Percentiles rank a stretch among this genome's conserved stretches.
phyloP scores from a whole-genome alignment of 371 early-diverging fungal species.

The Umbelopsis sp. region DNA sequence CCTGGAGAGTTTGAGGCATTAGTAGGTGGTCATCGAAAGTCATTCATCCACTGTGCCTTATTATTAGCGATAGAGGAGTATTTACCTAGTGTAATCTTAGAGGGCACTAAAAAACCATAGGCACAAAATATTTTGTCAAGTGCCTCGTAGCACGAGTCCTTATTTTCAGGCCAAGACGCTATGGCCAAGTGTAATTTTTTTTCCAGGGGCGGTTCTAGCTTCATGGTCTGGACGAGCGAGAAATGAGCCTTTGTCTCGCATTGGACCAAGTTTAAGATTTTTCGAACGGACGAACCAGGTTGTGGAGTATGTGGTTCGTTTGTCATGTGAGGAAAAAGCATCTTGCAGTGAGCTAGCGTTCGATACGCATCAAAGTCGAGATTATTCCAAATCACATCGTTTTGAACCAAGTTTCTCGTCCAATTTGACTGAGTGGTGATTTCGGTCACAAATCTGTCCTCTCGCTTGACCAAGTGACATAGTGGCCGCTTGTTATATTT shows the following conservation, averaged over 20 bases:
- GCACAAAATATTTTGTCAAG: constrained; percentile 16
- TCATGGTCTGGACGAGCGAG: background rate
- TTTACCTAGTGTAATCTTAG: constrained; percentile 7
- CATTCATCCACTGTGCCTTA: background rate
- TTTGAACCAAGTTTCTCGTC: constrained; percentile 16
- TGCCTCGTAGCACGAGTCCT: constrained; percentile 15
- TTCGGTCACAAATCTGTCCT: constrained; percentile 14
- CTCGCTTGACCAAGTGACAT: constrained; percentile 15
- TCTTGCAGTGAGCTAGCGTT: background rate
- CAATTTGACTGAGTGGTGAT: constrained; percentile 18
- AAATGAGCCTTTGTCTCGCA: constrained; percentile 10
- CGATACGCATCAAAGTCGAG: constrained; percentile 1
- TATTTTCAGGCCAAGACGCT: constrained; percentile 7
- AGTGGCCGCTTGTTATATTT: background rate
- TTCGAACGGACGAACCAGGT: constrained; percentile 1
- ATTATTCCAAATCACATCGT: constrained; percentile 10
- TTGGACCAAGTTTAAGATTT: background rate
- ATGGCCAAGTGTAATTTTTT: constrained; percentile 4
- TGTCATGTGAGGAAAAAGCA: constrained; percentile 15
- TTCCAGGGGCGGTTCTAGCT: background rate
- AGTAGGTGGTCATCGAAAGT: background rate
- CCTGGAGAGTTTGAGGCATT: background rate
- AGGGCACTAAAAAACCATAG: constrained; percentile 1
- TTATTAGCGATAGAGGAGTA: background rate
- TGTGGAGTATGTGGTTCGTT: background rate